Evolutionary conservation across 2,329 filamentous ascomycete species (phyloP).

Genomic region (Trematosphaeria pertusa): DNA sequence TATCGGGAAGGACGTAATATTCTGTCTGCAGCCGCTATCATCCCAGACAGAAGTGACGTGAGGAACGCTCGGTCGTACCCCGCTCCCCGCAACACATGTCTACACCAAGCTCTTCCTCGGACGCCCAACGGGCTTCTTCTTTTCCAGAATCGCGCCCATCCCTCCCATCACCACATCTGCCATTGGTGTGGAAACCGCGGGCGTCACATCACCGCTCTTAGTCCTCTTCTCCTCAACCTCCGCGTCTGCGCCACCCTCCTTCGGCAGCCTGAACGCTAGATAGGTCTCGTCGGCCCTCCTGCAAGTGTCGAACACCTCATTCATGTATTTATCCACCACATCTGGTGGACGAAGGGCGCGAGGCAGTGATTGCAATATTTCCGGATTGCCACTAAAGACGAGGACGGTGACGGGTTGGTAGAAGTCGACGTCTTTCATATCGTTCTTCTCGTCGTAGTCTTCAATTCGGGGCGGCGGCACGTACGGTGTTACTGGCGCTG

Average conservation of each 20-base stretch:
- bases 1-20: too few species aligned
- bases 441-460: slow-evolving; percentile 55
- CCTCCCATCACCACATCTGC: slow-evolving; percentile 25
- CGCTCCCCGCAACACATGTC: not conserved
- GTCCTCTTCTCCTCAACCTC: slow-evolving; percentile 17
- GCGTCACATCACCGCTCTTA: slow-evolving; percentile 30
- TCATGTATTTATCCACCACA: slow-evolving; percentile 48
- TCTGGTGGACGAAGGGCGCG: slow-evolving; percentile 60
- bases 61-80: too few species aligned
- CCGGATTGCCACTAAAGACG: slow-evolving; percentile 59
- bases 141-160: slow-evolving; percentile 18
- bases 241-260: slow-evolving; percentile 40
- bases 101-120: slow-evolving; percentile 32
- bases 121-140: slow-evolving; percentile 30
- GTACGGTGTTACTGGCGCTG: slow-evolving; percentile 20
- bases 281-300: slow-evolving; percentile 62
- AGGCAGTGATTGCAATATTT: slow-evolving; percentile 61
- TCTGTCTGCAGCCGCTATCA: not conserved
- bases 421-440: slow-evolving; percentile 45
- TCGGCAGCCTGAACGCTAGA: slow-evolving; percentile 63
- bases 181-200: slow-evolving; percentile 23
- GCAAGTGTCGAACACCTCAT: slow-evolving; percentile 60
- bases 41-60: not conserved
- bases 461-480: slow-evolving; percentile 41
- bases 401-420: slow-evolving; percentile 78